phyloP scores from a whole-genome alignment of 1,284 basidiomycete genomes.

The Apiotrichum siamense region DNA sequence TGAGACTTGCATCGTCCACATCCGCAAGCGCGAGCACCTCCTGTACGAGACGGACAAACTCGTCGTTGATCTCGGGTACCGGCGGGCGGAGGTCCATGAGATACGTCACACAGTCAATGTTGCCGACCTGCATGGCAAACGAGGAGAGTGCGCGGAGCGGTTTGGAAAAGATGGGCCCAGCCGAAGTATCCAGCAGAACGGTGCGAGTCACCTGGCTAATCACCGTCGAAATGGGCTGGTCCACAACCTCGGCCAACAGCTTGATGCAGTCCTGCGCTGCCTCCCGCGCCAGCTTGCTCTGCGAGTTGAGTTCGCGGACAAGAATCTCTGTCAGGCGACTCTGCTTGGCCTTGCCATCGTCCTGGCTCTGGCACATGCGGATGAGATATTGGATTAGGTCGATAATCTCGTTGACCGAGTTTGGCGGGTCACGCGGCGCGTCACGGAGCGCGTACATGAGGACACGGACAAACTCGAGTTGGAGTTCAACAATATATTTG shows the following conservation, averaged over 20 bases:
- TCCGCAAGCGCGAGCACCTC: conserved; percentile 94
- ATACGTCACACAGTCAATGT: conserved; percentile 96
- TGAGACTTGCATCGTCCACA: conserved; percentile 79
- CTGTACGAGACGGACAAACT: conserved; percentile 83
- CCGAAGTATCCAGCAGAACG: conserved; percentile 61
- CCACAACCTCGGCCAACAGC: conserved; percentile 69
- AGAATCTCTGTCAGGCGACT: conserved; percentile 71
- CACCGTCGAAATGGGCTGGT: conserved; percentile 68
- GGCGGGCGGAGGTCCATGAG: conserved; percentile 77
- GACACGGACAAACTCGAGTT: conserved; percentile 85
- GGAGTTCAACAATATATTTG: conserved; percentile 80
- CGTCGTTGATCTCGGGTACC: conserved; percentile 82
- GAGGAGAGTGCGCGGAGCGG: conserved; percentile 94
- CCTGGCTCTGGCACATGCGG: conserved; percentile 58
- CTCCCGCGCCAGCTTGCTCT: conserved; percentile 78
- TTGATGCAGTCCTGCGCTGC: conserved; percentile 79
- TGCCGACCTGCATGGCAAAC: conserved; percentile 93
- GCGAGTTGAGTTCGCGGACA: conserved; percentile 81
- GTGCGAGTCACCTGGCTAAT: conserved; percentile 73
- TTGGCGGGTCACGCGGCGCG: conserved; percentile 82
- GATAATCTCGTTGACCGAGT: conserved; percentile 71
- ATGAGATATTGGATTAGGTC: conserved; percentile 74
- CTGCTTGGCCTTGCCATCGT: conserved; percentile 42
- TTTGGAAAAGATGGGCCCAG: conserved; percentile 81
- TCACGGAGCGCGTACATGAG: conserved; percentile 93